Conservation (phyloP, 2,329 filamentous ascomycete genomes). For the Rhytidhysteron rufulum region DNA sequence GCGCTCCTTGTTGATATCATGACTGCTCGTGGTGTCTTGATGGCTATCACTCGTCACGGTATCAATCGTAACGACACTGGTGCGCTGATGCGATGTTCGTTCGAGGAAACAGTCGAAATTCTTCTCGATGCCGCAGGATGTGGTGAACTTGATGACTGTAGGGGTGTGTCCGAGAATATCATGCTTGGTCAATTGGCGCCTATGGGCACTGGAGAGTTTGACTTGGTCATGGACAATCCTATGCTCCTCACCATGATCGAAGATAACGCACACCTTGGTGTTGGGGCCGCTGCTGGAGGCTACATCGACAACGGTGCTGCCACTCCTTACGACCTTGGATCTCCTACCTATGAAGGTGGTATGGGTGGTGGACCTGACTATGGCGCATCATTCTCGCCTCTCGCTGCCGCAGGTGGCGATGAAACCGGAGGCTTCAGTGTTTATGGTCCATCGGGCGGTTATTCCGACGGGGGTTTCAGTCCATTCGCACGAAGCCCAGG, state of each 20-base stretch:
- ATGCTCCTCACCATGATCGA: constrained; percentile 95
- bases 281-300: constrained; percentile 68
- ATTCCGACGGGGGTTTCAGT: constrained; percentile 60
- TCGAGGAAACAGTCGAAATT: constrained; percentile 99
- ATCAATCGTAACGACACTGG: constrained; percentile 98
- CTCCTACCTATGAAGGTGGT: constrained; percentile 58
- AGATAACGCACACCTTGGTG: constrained; percentile 73
- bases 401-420: constrained; percentile 62
- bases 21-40: constrained; percentile 90
- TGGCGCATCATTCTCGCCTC: constrained; percentile 67
- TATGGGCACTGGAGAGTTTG: constrained; percentile 94
- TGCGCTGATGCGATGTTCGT: constrained; percentile 98
- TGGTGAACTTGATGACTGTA: constrained; percentile 95
- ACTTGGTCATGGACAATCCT: constrained; percentile 86
- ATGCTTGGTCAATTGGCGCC: constrained; percentile 97
- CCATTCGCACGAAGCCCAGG: constrained; percentile 67
- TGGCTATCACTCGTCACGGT: constrained; percentile 95
- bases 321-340: constrained; percentile 82
- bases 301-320: constrained; percentile 74
- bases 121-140: constrained; percentile 90
- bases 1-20: constrained; percentile 94
- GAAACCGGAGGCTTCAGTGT: constrained; percentile 56
- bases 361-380: constrained; percentile 62
- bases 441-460: constrained; percentile 63
- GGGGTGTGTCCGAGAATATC: constrained; percentile 96